Conservation (phyloP, 2,329 filamentous ascomycete genomes). For the Septoria petroselini region DNA sequence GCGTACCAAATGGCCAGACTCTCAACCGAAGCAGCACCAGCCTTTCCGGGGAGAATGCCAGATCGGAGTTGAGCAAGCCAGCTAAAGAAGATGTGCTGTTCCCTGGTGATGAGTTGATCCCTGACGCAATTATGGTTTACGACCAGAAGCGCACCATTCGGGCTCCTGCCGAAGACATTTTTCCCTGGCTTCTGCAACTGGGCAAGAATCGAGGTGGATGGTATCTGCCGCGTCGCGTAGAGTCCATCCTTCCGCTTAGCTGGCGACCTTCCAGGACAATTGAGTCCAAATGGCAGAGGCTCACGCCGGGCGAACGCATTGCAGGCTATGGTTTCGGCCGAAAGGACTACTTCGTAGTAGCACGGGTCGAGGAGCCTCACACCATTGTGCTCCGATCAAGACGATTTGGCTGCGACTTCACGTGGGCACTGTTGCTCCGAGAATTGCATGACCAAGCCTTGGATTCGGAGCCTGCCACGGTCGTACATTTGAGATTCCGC, state of each 20-base stretch:
- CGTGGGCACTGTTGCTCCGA: conserved; percentile 25
- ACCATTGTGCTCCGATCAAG: conserved; percentile 20
- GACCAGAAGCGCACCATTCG: conserved; percentile 21
- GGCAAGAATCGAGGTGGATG: conserved; percentile 28
- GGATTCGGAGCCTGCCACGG: conserved; percentile 12
- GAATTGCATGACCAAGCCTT: conserved; percentile 15
- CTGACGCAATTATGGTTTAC: conserved; percentile 26
- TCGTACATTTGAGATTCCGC: conserved; percentile 26
- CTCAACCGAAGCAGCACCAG: conserved; percentile 6
- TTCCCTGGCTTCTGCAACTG: conserved; percentile 26
- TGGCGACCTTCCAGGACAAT: conserved; percentile 21
- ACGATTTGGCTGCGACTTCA: conserved; percentile 22
- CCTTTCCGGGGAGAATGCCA: conserved; percentile 11
- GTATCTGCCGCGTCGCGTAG: conserved; percentile 22
- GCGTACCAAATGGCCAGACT: background rate
- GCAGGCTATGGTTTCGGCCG: conserved; percentile 25
- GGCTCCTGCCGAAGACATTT: conserved; percentile 21
- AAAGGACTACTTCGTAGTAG: conserved; percentile 26
- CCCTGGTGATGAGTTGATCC: conserved; percentile 24
- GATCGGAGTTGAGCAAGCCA: background rate
- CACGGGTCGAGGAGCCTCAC: conserved; percentile 13
- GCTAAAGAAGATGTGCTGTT: conserved; percentile 4
- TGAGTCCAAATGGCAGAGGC: conserved; percentile 20
- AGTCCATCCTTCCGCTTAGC: conserved; percentile 19
- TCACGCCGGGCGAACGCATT: conserved; percentile 23